Conservation (phyloP, 768 basidiomycete genomes). For the Udeniomyces megalosporus region DNA sequence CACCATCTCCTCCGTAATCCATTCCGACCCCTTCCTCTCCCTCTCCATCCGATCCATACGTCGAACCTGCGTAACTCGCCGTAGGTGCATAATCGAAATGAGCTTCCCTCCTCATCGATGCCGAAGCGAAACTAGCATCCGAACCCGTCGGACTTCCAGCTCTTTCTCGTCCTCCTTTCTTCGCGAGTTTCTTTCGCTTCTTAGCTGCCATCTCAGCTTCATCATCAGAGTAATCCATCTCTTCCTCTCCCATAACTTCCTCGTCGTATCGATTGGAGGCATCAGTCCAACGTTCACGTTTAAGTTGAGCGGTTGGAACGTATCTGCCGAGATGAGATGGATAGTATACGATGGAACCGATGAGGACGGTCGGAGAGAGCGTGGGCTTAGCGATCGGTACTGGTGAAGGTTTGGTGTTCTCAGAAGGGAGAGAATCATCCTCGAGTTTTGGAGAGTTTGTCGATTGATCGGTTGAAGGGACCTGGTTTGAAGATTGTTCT, state of each 20-base stretch:
- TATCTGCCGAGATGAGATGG: not conserved
- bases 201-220: slow-evolving; percentile 13
- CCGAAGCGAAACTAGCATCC: not conserved
- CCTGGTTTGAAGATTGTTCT: too few relatives aligned
- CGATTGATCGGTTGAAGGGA: too few relatives aligned
- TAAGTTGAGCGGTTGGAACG: slow-evolving; percentile 9
- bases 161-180: not conserved
- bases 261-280: slow-evolving; percentile 14
- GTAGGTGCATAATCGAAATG: slow-evolving; percentile 7
- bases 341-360: slow-evolving; percentile 3
- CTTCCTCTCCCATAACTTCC: slow-evolving; percentile 7
- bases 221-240: slow-evolving; percentile 15
- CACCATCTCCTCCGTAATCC: slow-evolving; percentile 3
- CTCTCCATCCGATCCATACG: slow-evolving; percentile 13
- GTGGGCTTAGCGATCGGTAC: not conserved
- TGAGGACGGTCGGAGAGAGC: not conserved
- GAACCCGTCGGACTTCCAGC: slow-evolving; percentile 10
- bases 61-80: not conserved
- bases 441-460: too few relatives aligned
- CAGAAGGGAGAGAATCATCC: not conserved
- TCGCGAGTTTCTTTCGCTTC: not conserved
- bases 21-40: too few relatives aligned
- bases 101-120: not conserved
- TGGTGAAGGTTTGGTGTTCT: not conserved
- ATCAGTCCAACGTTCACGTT: slow-evolving; percentile 12